These are phyloP conservation scores for Aspergillus kassunensis DNA, from an alignment of 495 filamentous ascomycete genomes.

Conservation along the genomic window DNA sequence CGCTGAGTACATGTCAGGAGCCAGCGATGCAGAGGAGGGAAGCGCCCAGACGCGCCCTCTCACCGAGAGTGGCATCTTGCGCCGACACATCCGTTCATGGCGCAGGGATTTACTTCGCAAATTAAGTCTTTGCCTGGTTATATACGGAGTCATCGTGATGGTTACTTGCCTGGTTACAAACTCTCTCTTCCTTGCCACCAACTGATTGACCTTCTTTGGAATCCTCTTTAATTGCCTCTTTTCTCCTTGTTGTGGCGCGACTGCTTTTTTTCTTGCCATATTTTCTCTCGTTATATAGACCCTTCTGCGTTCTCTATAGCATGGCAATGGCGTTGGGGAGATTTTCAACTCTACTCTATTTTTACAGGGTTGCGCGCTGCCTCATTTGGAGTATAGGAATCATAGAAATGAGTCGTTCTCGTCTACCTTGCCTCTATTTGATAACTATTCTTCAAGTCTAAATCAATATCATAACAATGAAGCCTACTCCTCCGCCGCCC, in stretches of 20 bases:
- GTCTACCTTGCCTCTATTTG: not conserved
- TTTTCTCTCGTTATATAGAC: conserved; percentile 1
- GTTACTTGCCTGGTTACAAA: conserved; percentile 81
- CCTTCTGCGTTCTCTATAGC: conserved; percentile 7
- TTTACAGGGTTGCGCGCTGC: not conserved
- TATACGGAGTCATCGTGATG: conserved; percentile 89
- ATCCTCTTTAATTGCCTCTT: not conserved
- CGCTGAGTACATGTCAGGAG: conserved; percentile 36
- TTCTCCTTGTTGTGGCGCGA: not conserved
- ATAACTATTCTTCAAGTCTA: not conserved
- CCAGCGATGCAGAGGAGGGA: conserved; percentile 41
- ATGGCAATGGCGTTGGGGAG: conserved; percentile 13
- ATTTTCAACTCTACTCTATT: not conserved
- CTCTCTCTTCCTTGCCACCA: conserved; percentile 58
- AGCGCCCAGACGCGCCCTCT: conserved; percentile 33
- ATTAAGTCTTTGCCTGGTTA: conserved; percentile 67
- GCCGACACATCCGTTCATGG: conserved; percentile 53
- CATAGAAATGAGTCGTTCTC: not conserved
- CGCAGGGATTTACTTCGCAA: conserved; percentile 60
- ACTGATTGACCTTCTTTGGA: not conserved
- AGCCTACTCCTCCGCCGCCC: conserved; percentile 14
- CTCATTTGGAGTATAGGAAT: not conserved
- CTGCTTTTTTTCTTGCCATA: not conserved
- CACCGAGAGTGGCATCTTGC: conserved; percentile 44
- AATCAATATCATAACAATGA: not conserved